Percentiles rank a stretch among this genome's conserved stretches.
phyloP scores from a whole-genome alignment of 2,329 filamentous ascomycete species.

The Teratosphaeria viscida region DNA sequence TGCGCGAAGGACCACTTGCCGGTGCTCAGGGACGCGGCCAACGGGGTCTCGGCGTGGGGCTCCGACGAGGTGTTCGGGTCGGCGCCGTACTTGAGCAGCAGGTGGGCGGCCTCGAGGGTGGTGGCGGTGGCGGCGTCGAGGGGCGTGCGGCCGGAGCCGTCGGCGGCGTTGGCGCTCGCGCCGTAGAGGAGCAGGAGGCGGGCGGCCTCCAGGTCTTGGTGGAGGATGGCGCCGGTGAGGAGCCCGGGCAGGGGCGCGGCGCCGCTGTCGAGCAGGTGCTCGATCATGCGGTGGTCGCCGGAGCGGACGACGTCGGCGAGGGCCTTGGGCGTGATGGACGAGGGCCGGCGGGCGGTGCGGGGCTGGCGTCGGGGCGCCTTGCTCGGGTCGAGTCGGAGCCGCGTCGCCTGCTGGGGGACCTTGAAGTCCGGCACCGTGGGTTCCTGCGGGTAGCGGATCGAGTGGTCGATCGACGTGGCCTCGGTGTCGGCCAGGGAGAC shows the following conservation, averaged over 20 bases:
- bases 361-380: slow-evolving; percentile 10
- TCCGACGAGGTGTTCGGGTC: slow-evolving; percentile 47
- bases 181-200: slow-evolving; percentile 52
- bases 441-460: neutral
- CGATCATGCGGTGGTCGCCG: slow-evolving; percentile 14
- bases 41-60: slow-evolving; percentile 46
- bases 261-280: slow-evolving; percentile 17
- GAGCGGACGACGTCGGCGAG: slow-evolving; percentile 26
- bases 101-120: slow-evolving; percentile 46
- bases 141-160: slow-evolving; percentile 50
- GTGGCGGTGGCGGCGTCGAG: slow-evolving; percentile 41
- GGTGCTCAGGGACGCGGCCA: slow-evolving; percentile 37
- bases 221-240: slow-evolving; percentile 15
- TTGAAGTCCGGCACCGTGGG: slow-evolving; percentile 27
- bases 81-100: slow-evolving; percentile 51
- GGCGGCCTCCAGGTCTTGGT: slow-evolving; percentile 24
- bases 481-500: neutral
- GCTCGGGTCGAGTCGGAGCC: slow-evolving; percentile 33
- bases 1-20: slow-evolving; percentile 48
- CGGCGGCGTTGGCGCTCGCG: slow-evolving; percentile 49
- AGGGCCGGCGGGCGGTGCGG: slow-evolving; percentile 12
- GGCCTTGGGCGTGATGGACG: slow-evolving; percentile 26
- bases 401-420: slow-evolving; percentile 35
- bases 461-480: neutral
- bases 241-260: slow-evolving; percentile 4